phyloP scores from a whole-genome alignment of 129 eudicot genomes.

The Chrysanthemum seticuspe region DNA sequence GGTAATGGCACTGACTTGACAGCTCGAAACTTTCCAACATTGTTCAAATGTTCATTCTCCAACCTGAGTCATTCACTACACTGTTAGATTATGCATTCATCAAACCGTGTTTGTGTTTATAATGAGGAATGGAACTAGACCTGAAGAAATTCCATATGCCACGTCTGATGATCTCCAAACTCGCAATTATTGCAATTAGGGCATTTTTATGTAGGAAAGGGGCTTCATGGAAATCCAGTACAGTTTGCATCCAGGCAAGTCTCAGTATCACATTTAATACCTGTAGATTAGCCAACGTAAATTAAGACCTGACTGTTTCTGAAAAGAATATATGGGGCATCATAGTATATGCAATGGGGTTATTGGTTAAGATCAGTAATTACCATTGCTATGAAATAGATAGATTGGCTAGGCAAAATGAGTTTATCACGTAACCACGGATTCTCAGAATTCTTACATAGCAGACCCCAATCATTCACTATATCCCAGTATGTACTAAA shows the following conservation, averaged over 20 bases:
- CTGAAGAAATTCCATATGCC: conserved; percentile 85
- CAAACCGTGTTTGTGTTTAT: not conserved
- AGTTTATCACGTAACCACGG: conserved; percentile 77
- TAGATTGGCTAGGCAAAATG: conserved; percentile 37
- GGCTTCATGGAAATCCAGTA: conserved; percentile 42
- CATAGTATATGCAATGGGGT: not conserved
- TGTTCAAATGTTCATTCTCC: conserved; percentile 72
- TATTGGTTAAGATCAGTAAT: conserved; percentile 4
- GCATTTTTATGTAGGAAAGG: conserved; percentile 56
- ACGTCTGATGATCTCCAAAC: conserved; percentile 67
- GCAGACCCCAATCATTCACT: conserved; percentile 73
- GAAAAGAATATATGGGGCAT: not conserved
- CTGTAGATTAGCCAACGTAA: conserved; percentile 23
- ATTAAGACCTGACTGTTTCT: not conserved
- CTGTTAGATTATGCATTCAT: not conserved
- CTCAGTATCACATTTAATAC: conserved; percentile 56
- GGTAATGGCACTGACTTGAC: conserved; percentile 66
- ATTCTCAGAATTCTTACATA: conserved; percentile 44
- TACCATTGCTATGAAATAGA: conserved; percentile 69
- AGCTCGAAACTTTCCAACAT: conserved; percentile 63
- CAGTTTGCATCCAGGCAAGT: conserved; percentile 78
- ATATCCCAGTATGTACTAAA: conserved; percentile 71
- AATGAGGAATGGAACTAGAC: conserved; percentile 22
- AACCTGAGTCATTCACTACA: conserved; percentile 31
- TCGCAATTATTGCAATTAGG: conserved; percentile 53